These are phyloP conservation scores for Phaeophleospora eucalypticola DNA, from an alignment of 2,329 filamentous ascomycete genomes.

Conservation along the genomic window DNA sequence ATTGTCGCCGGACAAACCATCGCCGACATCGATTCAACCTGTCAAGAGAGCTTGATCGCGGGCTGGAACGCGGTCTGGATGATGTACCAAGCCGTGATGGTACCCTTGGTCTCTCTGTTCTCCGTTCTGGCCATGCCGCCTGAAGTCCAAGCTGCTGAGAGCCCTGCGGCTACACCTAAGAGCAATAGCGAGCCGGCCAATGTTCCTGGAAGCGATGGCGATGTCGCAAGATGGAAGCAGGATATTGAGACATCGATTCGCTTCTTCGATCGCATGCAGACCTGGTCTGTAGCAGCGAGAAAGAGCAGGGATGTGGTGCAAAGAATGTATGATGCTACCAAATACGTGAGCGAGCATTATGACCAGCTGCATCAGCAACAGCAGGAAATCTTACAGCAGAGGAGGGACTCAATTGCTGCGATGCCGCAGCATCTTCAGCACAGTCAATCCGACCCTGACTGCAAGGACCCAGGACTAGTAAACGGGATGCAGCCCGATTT, in stretches of 20 bases:
- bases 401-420: slow-evolving; percentile 1
- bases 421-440: neutral
- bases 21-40: slow-evolving; percentile 66
- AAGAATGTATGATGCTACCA: slow-evolving; percentile 39
- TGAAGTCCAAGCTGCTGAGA: slow-evolving; percentile 27
- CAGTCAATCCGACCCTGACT: no score
- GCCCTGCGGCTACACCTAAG: slow-evolving; percentile 49
- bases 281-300: slow-evolving; percentile 44
- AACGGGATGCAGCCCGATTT: neutral
- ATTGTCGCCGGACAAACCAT: slow-evolving; percentile 67
- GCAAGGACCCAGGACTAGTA: neutral
- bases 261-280: slow-evolving; percentile 42
- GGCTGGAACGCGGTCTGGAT: slow-evolving; percentile 82
- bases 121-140: slow-evolving; percentile 21
- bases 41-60: slow-evolving; percentile 68
- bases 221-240: slow-evolving; percentile 39
- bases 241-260: slow-evolving; percentile 40
- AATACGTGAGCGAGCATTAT: slow-evolving; percentile 25
- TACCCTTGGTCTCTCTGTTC: slow-evolving; percentile 71
- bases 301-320: slow-evolving; percentile 41
- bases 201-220: slow-evolving; percentile 22
- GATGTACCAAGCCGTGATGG: slow-evolving; percentile 75
- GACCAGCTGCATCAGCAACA: slow-evolving; percentile 23
- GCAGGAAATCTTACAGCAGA: slow-evolving; percentile 14
- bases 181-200: slow-evolving; percentile 23